Evolutionary conservation across 2,329 filamentous ascomycete genomes (phyloP), one percentile per base, ranked within the genome.

Genomic region (Juglanconis oblonga): DNA sequence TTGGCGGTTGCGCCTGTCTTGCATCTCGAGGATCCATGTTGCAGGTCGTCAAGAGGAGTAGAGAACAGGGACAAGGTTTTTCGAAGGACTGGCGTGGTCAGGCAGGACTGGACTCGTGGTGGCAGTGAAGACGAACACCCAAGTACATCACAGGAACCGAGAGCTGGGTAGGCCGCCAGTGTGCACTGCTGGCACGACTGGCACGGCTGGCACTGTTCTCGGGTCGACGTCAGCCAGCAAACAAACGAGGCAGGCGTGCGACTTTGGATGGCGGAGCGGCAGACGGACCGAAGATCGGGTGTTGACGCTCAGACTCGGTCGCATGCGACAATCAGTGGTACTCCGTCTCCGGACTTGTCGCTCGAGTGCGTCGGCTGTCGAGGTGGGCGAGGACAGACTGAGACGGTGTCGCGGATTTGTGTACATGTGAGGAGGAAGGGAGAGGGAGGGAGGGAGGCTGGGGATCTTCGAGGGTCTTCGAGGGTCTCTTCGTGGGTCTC

Each of bases 1-100:
- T 70, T 52, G 68, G 66, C 54, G 69, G 68, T 57, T 69, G 68
- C 55, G 70, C 65, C 49, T 71, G 72, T 68, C 72, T 67, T 64
- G 71, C 65, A 64, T 74, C 73, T 61, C 61, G 61, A 52, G 49
- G 62, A 64, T 64, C 62, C 62, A 64, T 64, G 24, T 57, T 64
- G 48, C 14, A 32, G 55, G 47, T 45, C 33, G 47, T 47, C 51
- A 14, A 33, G 40, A 45, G 14, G 24, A 29, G n/a, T 24, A 47
- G 38, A 24, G 49, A 51, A 7, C 51, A 6, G 14, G 44, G 36
- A 55, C 57, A 55, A 51, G 52, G 17, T 13, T 44, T 48, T 55
- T 42, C 40, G n/a, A 29, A n/a, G 14, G 45, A 42, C 40, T 42
- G 48, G 47, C 36, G 17, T 14, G 8, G 47, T 31, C 31, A n/a